These are phyloP conservation scores for Takakia lepidozioides DNA, from an alignment of 225 moss, liverwort and hornwort genomes.

Conservation along the genomic window DNA sequence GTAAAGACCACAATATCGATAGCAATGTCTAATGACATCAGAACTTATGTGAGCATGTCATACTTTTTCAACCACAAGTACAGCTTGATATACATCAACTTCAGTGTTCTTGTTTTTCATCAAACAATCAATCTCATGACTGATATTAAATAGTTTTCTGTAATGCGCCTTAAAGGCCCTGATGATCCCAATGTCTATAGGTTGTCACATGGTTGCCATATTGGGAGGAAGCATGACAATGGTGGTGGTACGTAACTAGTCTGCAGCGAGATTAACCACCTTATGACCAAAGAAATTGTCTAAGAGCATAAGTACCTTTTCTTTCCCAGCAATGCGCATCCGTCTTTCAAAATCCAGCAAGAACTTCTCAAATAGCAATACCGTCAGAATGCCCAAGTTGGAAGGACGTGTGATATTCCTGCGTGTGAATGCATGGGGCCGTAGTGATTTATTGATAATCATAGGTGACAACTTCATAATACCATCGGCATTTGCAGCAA, in stretches of 20 bases:
- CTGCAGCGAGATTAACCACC: conserved; percentile 10
- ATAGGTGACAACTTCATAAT: conserved; percentile 21
- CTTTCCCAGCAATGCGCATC: conserved; percentile 17
- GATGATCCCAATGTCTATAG: conserved; percentile 16
- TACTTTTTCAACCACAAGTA: no score
- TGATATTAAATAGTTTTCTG: conserved; percentile 16
- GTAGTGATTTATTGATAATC: conserved; percentile 18
- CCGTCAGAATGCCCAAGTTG: conserved; percentile 8
- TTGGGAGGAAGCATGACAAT: conserved; percentile 15
- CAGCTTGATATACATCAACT: no score
- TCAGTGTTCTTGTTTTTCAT: conserved; percentile 11
- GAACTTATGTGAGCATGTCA: no score
- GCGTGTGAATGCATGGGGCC: conserved; percentile 1
- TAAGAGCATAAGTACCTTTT: conserved; percentile 22
- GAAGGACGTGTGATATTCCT: no score
- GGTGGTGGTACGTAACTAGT: conserved; percentile 9
- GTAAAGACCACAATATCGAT: no score
- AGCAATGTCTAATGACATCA: no score
- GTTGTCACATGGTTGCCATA: conserved; percentile 7
- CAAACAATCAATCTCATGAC: conserved; percentile 13
- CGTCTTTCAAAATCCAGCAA: conserved; percentile 20
- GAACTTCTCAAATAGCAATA: conserved; percentile 20
- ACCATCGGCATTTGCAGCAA: conserved; percentile 30
- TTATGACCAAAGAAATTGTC: conserved; percentile 14
- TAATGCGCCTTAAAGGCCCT: conserved; percentile 22